Percentiles rank a stretch among this genome's conserved stretches.
phyloP scores from a whole-genome alignment of 306 rosid genomes.

The Trifolium subterraneum region DNA sequence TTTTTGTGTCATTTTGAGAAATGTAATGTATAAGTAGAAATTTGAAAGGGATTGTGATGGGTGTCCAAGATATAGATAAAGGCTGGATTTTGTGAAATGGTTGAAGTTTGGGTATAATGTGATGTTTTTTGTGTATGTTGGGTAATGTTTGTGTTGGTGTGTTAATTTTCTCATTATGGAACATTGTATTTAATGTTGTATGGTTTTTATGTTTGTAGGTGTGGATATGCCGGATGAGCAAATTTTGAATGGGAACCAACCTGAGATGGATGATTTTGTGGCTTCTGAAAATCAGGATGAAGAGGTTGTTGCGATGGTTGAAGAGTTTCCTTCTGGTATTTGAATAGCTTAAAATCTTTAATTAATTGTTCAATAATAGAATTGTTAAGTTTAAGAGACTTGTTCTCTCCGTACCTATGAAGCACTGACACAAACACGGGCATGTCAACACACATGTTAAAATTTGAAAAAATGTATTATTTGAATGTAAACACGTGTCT shows the following conservation, averaged over 20 bases:
- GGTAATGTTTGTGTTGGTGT: background rate
- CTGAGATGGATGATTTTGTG: constrained; percentile 78
- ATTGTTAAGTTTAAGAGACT: background rate
- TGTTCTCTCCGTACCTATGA: background rate
- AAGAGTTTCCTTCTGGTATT: constrained; percentile 81
- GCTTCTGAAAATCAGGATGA: constrained; percentile 76
- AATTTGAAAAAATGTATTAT: too few relatives aligned
- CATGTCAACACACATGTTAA: background rate
- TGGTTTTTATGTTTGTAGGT: constrained; percentile 51
- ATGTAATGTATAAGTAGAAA: background rate
- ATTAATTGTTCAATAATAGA: background rate
- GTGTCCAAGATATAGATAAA: background rate
- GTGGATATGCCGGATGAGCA: constrained; percentile 84
- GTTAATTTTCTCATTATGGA: constrained; percentile 7
- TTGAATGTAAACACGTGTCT: background rate
- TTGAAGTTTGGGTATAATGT: background rate
- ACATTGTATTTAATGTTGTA: background rate
- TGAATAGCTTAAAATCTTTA: constrained; percentile 9
- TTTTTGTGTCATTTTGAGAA: constrained; percentile 10
- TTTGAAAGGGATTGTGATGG: background rate
- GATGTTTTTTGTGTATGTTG: constrained; percentile 19
- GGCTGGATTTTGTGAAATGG: background rate
- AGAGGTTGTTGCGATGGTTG: constrained; percentile 82
- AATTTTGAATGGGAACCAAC: constrained; percentile 71
- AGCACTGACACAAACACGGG: background rate